A percentile compares a stretch with the other conserved stretches of the same genome.
phyloP scores from a whole-genome alignment of 1,139 yeast genomes.

The Schwanniomyces etchellsii region DNA sequence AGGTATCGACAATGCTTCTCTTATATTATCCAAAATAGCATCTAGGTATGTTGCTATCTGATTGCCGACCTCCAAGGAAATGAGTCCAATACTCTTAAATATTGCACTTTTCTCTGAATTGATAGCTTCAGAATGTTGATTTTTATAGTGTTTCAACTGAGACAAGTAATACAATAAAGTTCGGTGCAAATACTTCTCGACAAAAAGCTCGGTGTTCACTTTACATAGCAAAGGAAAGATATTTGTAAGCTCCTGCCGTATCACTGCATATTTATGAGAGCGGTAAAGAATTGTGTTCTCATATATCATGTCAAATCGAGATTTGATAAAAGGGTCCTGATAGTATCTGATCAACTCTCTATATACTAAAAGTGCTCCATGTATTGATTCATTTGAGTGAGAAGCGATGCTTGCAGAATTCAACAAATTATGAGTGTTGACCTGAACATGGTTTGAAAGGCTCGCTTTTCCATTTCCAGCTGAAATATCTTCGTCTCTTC shows the following conservation, averaged over 20 bases:
- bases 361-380: slow-evolving; percentile 80
- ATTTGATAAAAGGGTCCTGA: slow-evolving; percentile 42
- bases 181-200: slow-evolving; percentile 74
- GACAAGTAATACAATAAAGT: slow-evolving; percentile 73
- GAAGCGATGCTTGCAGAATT: slow-evolving; percentile 16
- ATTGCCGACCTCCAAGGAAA: slow-evolving; percentile 78
- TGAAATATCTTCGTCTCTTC: slow-evolving; percentile 2
- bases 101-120: slow-evolving; percentile 68
- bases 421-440: slow-evolving; percentile 20
- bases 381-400: slow-evolving; percentile 62
- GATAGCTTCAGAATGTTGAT: slow-evolving; percentile 34
- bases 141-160: slow-evolving; percentile 66
- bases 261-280: slow-evolving; percentile 69
- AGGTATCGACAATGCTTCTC: slow-evolving; percentile 66
- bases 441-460: slow-evolving; percentile 12
- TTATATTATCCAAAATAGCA: slow-evolving; percentile 74
- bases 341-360: slow-evolving; percentile 74
- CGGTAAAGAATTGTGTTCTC: slow-evolving; percentile 71
- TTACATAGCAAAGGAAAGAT: slow-evolving; percentile 79
- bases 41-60: slow-evolving; percentile 86
- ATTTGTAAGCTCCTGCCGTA: slow-evolving; percentile 77
- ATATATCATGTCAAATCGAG: slow-evolving; percentile 69
- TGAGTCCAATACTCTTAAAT: slow-evolving; percentile 78
- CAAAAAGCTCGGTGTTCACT: slow-evolving; percentile 72
- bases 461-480: slow-evolving; percentile 1